phyloP scores from a whole-genome alignment of 2,329 filamentous ascomycete genomes.

The Xylaria sp. region DNA sequence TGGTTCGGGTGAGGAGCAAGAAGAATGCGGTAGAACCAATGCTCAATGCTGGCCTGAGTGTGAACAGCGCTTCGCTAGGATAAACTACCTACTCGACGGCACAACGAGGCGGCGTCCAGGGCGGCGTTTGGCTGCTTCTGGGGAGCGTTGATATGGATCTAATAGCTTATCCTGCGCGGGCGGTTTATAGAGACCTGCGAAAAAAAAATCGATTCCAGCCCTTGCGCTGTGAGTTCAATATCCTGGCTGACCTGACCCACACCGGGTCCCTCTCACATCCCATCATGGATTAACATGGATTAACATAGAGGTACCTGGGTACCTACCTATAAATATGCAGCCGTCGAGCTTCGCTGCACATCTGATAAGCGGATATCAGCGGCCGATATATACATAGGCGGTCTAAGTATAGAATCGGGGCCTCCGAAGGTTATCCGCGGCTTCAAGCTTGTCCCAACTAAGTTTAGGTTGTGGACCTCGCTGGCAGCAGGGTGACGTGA shows the following conservation, averaged over 20 bases:
- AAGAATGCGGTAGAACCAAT: constrained; percentile 2
- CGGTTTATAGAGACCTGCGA: constrained; percentile 21
- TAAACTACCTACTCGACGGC: background rate
- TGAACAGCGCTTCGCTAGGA: background rate
- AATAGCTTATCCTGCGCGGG: constrained; percentile 25
- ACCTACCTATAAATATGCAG: background rate
- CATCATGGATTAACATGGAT: too few species aligned
- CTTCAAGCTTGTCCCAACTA: background rate
- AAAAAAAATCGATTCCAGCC: constrained; percentile 39
- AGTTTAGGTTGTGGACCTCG: constrained; percentile 22
- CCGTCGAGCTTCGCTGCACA: too few species aligned
- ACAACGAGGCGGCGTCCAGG: background rate
- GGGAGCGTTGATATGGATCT: constrained; percentile 11
- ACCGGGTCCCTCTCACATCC: constrained; percentile 21
- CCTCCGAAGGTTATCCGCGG: background rate
- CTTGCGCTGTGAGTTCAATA: constrained; percentile 33
- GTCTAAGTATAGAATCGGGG: too few species aligned
- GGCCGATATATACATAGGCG: background rate
- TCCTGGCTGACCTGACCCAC: constrained; percentile 31
- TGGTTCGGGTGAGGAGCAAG: constrained; percentile 20
- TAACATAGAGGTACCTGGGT: background rate
- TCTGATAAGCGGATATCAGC: constrained; percentile 13
- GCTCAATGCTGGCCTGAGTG: background rate
- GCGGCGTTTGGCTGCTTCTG: constrained; percentile 2
- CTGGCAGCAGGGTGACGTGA: constrained; percentile 35